phyloP scores from a whole-genome alignment of 257 asterid genomes.

The Lycium ferocissimum region DNA sequence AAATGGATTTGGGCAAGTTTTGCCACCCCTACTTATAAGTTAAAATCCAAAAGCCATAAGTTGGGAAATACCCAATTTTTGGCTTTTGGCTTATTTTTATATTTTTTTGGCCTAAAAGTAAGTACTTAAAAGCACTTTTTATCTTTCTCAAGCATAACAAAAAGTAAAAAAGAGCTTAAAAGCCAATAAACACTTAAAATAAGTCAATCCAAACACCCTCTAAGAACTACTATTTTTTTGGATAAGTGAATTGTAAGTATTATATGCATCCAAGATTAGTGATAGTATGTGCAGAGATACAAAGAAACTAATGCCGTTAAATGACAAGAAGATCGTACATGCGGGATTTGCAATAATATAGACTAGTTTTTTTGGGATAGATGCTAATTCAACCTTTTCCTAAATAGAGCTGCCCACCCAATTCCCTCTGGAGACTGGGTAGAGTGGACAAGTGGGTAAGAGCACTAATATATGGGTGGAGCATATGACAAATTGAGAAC shows the following conservation, averaged over 20 bases:
- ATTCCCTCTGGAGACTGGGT: background rate
- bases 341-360: background rate
- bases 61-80: too few relatives aligned
- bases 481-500: slow-evolving; percentile 11
- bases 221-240: background rate
- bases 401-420: slow-evolving; percentile 28
- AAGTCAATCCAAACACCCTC: too few relatives aligned
- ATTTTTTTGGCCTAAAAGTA: too few relatives aligned
- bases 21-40: too few relatives aligned
- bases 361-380: background rate
- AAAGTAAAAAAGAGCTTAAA: too few relatives aligned
- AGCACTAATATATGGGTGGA: slow-evolving; percentile 29
- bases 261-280: background rate
- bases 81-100: too few relatives aligned
- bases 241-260: background rate
- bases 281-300: slow-evolving; percentile 3
- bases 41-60: too few relatives aligned
- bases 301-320: background rate
- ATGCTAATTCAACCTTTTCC: slow-evolving; percentile 17
- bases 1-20: too few relatives aligned
- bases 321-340: slow-evolving; percentile 17
- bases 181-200: too few relatives aligned
- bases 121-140: too few relatives aligned
- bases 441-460: slow-evolving; percentile 27
- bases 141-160: too few relatives aligned